phyloP scores from a whole-genome alignment of 2,329 filamentous ascomycete genomes.

The Bertia moriformis region DNA sequence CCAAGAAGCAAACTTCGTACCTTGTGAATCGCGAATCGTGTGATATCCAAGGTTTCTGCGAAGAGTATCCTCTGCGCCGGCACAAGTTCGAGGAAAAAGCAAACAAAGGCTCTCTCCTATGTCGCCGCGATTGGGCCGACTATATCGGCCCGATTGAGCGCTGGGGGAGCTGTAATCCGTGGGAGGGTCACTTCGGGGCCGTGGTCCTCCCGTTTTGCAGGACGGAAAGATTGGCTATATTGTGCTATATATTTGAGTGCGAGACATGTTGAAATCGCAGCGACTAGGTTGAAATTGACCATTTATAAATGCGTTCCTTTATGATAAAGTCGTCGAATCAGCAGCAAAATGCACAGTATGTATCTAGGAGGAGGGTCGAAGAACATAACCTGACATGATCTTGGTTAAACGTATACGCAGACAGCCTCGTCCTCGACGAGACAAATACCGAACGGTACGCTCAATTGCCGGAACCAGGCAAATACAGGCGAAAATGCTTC shows the following conservation, averaged over 20 bases:
- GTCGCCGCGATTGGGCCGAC: neutral
- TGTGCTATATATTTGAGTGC: neutral
- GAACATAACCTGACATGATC: neutral
- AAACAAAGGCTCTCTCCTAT: neutral
- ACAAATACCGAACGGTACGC: neutral
- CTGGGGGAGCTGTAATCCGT: slow-evolving; percentile 1
- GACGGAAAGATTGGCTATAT: neutral
- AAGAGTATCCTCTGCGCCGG: neutral
- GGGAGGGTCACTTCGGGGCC: neutral
- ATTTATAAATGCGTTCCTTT: neutral
- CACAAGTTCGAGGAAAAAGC: neutral
- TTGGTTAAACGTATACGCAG: neutral
- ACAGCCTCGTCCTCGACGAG: neutral
- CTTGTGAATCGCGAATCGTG: neutral
- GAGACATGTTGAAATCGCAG: neutral
- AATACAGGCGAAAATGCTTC: neutral
- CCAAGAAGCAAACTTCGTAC: neutral
- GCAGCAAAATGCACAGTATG: neutral
- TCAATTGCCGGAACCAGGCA: neutral
- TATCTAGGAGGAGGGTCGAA: neutral
- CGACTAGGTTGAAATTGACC: neutral
- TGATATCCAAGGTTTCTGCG: neutral
- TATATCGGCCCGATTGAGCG: slow-evolving; percentile 1
- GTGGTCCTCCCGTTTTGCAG: neutral
- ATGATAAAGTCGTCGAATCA: slow-evolving; percentile 1